Evolutionary conservation across 2,329 filamentous ascomycete species (phyloP).

Genomic region (Ascochyta pisi): DNA sequence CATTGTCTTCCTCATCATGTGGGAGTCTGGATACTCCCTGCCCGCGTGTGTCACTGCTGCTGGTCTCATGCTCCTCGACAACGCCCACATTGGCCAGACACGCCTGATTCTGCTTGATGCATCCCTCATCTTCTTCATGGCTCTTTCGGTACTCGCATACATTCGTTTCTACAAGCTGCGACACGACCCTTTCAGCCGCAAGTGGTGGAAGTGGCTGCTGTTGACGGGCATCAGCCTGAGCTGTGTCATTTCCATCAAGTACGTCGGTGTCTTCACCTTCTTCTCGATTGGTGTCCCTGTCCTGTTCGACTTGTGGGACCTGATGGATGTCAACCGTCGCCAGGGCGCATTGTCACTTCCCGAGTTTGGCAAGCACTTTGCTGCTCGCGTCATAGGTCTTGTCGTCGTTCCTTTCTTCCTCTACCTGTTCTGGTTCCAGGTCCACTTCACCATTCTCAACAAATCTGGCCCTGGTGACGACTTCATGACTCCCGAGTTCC

Average conservation of each 20-base stretch:
- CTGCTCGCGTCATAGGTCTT: constrained; percentile 82
- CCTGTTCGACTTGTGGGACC: constrained; percentile 91
- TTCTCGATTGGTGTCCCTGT: constrained; percentile 96
- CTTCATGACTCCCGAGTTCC: constrained; percentile 98
- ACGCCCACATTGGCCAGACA: constrained; percentile 96
- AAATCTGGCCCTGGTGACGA: constrained; percentile 94
- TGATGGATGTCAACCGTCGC: constrained; percentile 86
- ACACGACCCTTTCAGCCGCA: constrained; percentile 85
- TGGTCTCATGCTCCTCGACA: constrained; percentile 89
- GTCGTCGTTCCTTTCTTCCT: constrained; percentile 94
- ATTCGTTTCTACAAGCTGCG: constrained; percentile 97
- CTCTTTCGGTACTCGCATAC: constrained; percentile 90
- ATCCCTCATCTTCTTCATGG: constrained; percentile 94
- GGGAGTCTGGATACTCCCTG: constrained; percentile 97
- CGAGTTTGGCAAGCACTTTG: constrained; percentile 88
- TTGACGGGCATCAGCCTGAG: constrained; percentile 93
- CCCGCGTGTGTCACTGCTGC: constrained; percentile 89
- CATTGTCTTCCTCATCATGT: constrained; percentile 97
- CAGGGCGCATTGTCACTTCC: constrained; percentile 80
- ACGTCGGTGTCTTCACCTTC: constrained; percentile 95
- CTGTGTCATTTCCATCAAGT: constrained; percentile 98
- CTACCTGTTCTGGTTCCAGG: constrained; percentile 99
- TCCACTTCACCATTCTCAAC: constrained; percentile 90
- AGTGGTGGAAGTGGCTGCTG: constrained; percentile 99
- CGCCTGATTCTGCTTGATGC: constrained; percentile 93